Conservation (phyloP, 805 yeast genomes). For the Saccharomyces cerevisiae region DNA sequence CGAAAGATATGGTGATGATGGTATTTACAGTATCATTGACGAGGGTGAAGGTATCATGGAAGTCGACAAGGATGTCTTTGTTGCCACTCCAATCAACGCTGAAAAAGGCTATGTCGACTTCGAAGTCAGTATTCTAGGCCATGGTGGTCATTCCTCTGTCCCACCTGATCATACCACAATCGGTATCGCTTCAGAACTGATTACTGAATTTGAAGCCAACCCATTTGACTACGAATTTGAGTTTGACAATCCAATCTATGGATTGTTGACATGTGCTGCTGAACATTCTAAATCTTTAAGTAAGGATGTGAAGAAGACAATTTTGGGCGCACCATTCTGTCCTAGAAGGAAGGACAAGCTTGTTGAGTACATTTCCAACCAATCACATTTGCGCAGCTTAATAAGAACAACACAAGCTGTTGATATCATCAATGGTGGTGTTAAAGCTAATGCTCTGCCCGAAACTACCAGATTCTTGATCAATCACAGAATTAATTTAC, state of each 20-base stretch:
- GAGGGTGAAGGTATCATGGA: slow-evolving; percentile 43
- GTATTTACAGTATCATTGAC: slow-evolving; percentile 59
- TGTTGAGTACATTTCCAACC: slow-evolving; percentile 15
- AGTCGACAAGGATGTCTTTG: slow-evolving; percentile 37
- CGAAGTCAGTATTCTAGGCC: slow-evolving; percentile 42
- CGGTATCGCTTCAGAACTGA: slow-evolving; percentile 59
- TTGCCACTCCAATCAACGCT: slow-evolving; percentile 49
- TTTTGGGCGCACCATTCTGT: slow-evolving; percentile 32
- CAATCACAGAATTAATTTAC: slow-evolving; percentile 60
- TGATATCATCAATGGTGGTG: slow-evolving; percentile 63
- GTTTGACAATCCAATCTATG: slow-evolving; percentile 51
- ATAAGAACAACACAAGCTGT: slow-evolving; percentile 60
- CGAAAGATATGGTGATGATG: slow-evolving; percentile 50
- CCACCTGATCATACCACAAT: slow-evolving; percentile 79
- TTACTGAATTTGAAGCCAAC: slow-evolving; percentile 46
- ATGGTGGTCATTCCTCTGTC: slow-evolving; percentile 76
- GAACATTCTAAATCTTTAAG: slow-evolving; percentile 32
- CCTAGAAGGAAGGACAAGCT: slow-evolving; percentile 31
- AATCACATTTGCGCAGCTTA: slow-evolving; percentile 29
- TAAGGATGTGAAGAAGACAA: slow-evolving; percentile 15
- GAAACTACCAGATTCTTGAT: slow-evolving; percentile 46
- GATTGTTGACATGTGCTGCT: slow-evolving; percentile 54
- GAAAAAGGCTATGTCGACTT: slow-evolving; percentile 57
- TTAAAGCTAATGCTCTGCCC: slow-evolving; percentile 71
- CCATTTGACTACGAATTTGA: slow-evolving; percentile 36